phyloP scores from a whole-genome alignment of 73 alveolate genomes.

The Uronychia binucleata region DNA sequence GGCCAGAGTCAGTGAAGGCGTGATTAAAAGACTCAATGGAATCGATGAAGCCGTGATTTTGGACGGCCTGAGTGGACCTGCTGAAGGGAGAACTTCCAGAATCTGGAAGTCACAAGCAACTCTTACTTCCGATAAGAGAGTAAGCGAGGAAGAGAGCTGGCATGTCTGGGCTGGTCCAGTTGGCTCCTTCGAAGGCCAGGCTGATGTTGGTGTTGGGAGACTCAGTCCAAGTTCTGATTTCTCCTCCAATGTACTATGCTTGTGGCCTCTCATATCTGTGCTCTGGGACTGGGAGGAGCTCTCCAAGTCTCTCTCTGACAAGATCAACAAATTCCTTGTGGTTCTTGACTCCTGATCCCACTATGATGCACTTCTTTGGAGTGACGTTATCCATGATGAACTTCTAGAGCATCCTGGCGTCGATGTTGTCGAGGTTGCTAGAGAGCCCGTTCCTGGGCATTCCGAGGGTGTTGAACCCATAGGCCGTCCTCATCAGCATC shows the following conservation, averaged over 20 bases:
- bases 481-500: slow-evolving; percentile 58
- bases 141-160: slow-evolving; percentile 37
- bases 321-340: slow-evolving; percentile 64
- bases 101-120: not conserved
- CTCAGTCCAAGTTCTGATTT: slow-evolving; percentile 45
- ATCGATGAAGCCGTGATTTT: slow-evolving; percentile 35
- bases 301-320: slow-evolving; percentile 47
- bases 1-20: slow-evolving; percentile 57
- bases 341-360: slow-evolving; percentile 66
- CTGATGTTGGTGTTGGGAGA: slow-evolving; percentile 45
- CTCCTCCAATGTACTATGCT: slow-evolving; percentile 67
- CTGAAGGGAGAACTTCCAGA: not conserved
- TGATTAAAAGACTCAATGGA: slow-evolving; percentile 6
- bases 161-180: slow-evolving; percentile 29
- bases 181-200: slow-evolving; percentile 57
- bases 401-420: slow-evolving; percentile 40
- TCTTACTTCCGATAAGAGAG: slow-evolving; percentile 30
- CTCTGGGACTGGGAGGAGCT: slow-evolving; percentile 40
- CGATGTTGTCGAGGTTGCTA: slow-evolving; percentile 47
- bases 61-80: slow-evolving; percentile 7
- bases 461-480: slow-evolving; percentile 61
- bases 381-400: slow-evolving; percentile 59
- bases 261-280: slow-evolving; percentile 13
- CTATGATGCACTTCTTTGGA: slow-evolving; percentile 55
- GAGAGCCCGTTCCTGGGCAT: slow-evolving; percentile 63